Conservation (phyloP, 805 yeast genomes). For the Hanseniaspora hatyaiensis region DNA sequence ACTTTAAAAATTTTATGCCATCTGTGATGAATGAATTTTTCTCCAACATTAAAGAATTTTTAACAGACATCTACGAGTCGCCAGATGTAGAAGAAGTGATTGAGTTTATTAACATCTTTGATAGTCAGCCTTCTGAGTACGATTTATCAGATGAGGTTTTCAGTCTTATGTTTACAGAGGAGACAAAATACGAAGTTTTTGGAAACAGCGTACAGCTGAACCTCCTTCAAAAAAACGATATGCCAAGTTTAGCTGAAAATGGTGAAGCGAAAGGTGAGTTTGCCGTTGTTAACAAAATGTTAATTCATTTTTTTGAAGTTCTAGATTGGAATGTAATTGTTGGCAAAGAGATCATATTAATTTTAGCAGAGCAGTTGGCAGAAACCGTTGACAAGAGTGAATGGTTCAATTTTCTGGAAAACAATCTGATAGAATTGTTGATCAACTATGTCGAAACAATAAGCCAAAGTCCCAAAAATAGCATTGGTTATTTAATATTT, state of each 20-base stretch:
- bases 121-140: slow-evolving; percentile 1
- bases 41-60: neutral
- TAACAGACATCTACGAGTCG: neutral
- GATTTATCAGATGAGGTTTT: neutral
- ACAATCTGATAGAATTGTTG: neutral
- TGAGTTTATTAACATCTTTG: slow-evolving; percentile 13
- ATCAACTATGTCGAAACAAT: neutral
- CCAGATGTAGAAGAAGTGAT: neutral
- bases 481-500: too few relatives aligned
- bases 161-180: neutral
- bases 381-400: neutral
- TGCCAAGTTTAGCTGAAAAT: neutral
- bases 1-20: slow-evolving; percentile 13
- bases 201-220: neutral
- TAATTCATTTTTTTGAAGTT: neutral
- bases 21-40: slow-evolving; percentile 10
- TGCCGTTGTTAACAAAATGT: neutral
- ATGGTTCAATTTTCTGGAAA: slow-evolving; percentile 2
- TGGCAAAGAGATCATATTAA: neutral
- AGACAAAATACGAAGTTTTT: neutral
- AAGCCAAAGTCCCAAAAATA: neutral
- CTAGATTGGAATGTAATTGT: slow-evolving; percentile 6
- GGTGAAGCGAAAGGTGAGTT: neutral
- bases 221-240: neutral
- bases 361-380: neutral